Evolutionary conservation across 345 rosid species (phyloP).

Genomic region (Melastoma malabathricum): DNA sequence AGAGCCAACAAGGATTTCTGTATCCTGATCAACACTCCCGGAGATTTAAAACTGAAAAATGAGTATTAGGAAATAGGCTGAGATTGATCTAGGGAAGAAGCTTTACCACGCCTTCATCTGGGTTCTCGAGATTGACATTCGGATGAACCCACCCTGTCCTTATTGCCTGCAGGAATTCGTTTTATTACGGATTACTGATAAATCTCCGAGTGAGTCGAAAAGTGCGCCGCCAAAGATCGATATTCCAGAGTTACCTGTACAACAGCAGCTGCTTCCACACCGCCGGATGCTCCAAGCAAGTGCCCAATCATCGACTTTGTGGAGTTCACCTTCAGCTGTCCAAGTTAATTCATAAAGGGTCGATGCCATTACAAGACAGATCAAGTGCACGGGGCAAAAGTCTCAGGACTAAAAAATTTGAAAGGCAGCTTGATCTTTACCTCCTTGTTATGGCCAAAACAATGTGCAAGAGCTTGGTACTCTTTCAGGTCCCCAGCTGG

Average conservation of each 20-base stretch:
- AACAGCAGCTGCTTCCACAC: slow-evolving; percentile 28
- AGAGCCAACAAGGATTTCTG: slow-evolving; percentile 14
- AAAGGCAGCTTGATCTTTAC: slow-evolving; percentile 6
- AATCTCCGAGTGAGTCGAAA: background rate
- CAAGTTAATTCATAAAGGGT: background rate
- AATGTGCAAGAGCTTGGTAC: slow-evolving; percentile 30
- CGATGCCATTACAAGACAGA: too few species aligned
- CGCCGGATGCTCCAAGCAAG: slow-evolving; percentile 32
- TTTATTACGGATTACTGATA: background rate
- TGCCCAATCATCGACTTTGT: slow-evolving; percentile 37
- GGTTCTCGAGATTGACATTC: slow-evolving; percentile 21
- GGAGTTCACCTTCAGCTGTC: slow-evolving; percentile 29
- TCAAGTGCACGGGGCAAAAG: too few species aligned
- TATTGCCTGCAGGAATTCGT: slow-evolving; percentile 16
- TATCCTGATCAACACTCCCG: slow-evolving; percentile 11
- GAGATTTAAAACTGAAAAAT: slow-evolving; percentile 1
- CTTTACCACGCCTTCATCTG: slow-evolving; percentile 19
- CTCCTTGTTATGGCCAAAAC: slow-evolving; percentile 28
- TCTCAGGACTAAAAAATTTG: too few species aligned
- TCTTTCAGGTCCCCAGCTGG: slow-evolving; percentile 39
- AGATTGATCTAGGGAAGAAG: background rate
- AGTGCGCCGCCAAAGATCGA: background rate
- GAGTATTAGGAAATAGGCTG: background rate
- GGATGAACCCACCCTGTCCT: slow-evolving; percentile 31
- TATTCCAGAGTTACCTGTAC: slow-evolving; percentile 18